Evolutionary conservation across 2,329 filamentous ascomycete species (phyloP).

Genomic region (Didymella exigua): DNA sequence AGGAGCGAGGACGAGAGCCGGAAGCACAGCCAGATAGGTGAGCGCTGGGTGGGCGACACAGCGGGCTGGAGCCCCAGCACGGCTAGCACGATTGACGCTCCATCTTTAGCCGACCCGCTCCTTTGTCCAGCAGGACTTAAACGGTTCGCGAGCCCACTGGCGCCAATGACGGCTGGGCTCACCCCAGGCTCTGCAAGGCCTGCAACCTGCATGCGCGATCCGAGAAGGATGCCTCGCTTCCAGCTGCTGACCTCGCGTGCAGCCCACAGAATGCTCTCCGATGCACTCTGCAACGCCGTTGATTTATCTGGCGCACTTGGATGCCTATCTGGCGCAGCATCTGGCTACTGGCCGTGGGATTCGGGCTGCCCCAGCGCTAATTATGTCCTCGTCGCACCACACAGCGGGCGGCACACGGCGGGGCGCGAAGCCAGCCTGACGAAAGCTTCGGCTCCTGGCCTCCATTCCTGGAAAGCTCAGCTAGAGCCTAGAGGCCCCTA

Average conservation of each 20-base stretch:
- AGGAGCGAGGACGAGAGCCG: not conserved
- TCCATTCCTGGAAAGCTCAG: slow-evolving; percentile 3
- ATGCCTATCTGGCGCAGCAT: not conserved
- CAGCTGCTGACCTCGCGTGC: slow-evolving; percentile 6
- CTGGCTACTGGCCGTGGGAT: not conserved
- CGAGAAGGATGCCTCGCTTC: slow-evolving; percentile 13
- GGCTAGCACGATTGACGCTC: slow-evolving; percentile 7
- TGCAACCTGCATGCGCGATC: slow-evolving; percentile 11
- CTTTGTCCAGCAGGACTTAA: slow-evolving; percentile 10
- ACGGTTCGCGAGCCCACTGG: slow-evolving; percentile 3
- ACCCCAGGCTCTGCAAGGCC: slow-evolving; percentile 4
- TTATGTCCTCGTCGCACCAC: not conserved
- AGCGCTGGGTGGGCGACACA: slow-evolving; percentile 12
- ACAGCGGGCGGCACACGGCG: slow-evolving; percentile 3
- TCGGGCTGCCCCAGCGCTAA: not conserved
- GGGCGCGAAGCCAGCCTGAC: slow-evolving; percentile 3
- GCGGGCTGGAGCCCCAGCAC: slow-evolving; percentile 11
- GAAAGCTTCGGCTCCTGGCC: slow-evolving; percentile 5
- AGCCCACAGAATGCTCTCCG: not conserved
- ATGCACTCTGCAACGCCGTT: not conserved
- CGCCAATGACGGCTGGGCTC: slow-evolving; percentile 5
- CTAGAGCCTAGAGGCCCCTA: not conserved
- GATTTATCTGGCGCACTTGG: not conserved
- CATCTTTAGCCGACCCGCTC: too few relatives aligned
- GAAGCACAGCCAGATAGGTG: not conserved